Base-by-base conservation (phyloP, 805 yeast species). In the Ogataea dorogensis region DNA sequence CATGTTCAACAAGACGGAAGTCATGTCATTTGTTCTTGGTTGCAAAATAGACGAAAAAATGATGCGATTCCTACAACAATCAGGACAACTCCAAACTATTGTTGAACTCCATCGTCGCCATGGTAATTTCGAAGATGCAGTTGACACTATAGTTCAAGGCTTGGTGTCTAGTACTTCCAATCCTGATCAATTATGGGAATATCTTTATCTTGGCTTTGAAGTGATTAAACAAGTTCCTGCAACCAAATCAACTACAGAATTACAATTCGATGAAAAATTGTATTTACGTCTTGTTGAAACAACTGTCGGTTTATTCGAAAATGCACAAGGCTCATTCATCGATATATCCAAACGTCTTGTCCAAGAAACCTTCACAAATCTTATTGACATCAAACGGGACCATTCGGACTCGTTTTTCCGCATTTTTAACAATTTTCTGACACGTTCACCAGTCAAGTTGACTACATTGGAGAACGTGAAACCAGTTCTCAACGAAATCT, bases 391-490 rank as follows among this genome's bases (percentile, higher is more conserved):
- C 8, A 46, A 53, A 23, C 42, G 48, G 19, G 52, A 52, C 22
- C 33, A 49, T 10, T 44, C 61, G 1, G 49, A 50, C 24, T 71
- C 81, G 1, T 75, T 85, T 42, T 59, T 77, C 34, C 61, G 64
- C 12, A 77, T 82, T 2, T 70, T 82, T 46, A 70, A 77, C 19
- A 58, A 62, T 27, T 77, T 82, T 38, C 58, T 85, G 23, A 71
- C 69, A 25, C 58, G 73, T 3, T 66, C 80, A 2, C 54, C 69
- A 1, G 67, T 70, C 3, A 61, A 68, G 13, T 53, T 70, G 17
- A 72, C 83, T 5, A 75, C 77, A 6, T 52, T 82, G 4, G 73
- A 79, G 0, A 81, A 81, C 45, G 71, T 85, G 11, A 65, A 79
- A 25, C 68, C 69, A 1, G 71, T 84, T 12, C 58, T 87, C 15